These are phyloP conservation scores for Backusella tuberculispora DNA, from an alignment of 192 early-diverging fungal species.

Conservation along the genomic window DNA sequence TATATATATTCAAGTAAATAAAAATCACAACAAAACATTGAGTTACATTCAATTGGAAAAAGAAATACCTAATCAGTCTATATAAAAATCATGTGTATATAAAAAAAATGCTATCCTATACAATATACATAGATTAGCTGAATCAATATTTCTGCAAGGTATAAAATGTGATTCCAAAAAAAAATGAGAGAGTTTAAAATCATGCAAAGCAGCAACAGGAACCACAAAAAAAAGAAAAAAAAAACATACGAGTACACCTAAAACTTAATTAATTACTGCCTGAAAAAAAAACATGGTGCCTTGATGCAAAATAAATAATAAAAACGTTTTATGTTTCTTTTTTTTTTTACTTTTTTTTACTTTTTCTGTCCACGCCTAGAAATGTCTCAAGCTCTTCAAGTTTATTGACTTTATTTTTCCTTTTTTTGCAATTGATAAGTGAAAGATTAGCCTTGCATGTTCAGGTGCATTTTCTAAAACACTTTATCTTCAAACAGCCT, in stretches of 20 bases:
- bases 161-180: neutral
- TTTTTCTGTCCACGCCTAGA: slow-evolving; percentile 3
- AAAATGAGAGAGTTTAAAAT: slow-evolving; percentile 5
- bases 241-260: neutral
- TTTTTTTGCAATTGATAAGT: neutral
- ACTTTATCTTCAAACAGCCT: neutral
- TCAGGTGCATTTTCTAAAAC: slow-evolving; percentile 9
- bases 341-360: neutral
- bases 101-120: no score
- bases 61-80: neutral
- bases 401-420: neutral
- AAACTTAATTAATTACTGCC: neutral
- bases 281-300: neutral
- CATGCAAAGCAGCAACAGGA: neutral
- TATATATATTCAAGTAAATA: neutral
- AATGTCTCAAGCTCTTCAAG: neutral
- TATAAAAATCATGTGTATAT: neutral
- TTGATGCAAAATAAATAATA: neutral
- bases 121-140: neutral
- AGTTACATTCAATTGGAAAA: neutral
- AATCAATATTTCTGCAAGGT: slow-evolving; percentile 7
- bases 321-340: neutral
- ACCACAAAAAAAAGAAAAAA: no score
- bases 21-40: neutral
- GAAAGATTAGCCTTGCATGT: slow-evolving; percentile 2